Percentiles rank a stretch among this genome's conserved stretches.
Conservation (phyloP, 1,139 yeast species). For the Pichia sp. region DNA sequence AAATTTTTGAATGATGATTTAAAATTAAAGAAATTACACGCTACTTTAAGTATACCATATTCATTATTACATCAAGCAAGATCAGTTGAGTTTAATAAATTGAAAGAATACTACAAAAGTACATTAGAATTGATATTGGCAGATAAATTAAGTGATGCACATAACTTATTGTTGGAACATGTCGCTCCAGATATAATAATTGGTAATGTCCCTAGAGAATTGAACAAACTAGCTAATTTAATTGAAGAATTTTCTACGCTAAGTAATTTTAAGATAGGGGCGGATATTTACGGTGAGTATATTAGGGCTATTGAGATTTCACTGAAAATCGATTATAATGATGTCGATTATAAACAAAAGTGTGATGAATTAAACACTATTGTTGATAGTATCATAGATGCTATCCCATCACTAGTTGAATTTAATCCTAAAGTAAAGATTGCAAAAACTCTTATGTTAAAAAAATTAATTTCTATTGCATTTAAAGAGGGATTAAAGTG, state of each 20-base stretch:
- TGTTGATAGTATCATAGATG: constrained; percentile 3
- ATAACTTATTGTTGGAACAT: constrained; percentile 42
- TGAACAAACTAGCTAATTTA: constrained; percentile 37
- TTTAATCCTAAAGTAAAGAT: constrained; percentile 5
- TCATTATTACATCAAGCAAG: constrained; percentile 45
- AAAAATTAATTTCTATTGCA: constrained; percentile 35
- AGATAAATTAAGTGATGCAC: constrained; percentile 56
- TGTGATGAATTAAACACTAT: not conserved
- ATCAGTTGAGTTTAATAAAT: constrained; percentile 40
- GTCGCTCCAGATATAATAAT: constrained; percentile 71
- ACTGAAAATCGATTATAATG: constrained; percentile 2
- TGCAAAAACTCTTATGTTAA: constrained; percentile 42
- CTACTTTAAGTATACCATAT: constrained; percentile 41
- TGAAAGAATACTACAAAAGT: constrained; percentile 53
- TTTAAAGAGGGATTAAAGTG: constrained; percentile 20
- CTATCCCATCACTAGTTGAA: constrained; percentile 6
- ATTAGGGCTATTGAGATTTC: constrained; percentile 28
- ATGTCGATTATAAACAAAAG: constrained; percentile 1
- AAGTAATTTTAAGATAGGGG: constrained; percentile 54
- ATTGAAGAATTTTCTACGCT: constrained; percentile 42
- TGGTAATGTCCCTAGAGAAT: constrained; percentile 30
- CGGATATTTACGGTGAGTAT: constrained; percentile 51
- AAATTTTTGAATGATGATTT: constrained; percentile 26
- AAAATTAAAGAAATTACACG: constrained; percentile 34
- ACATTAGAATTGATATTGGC: constrained; percentile 62